Conservation (phyloP, 768 basidiomycete genomes). For the Rhizopogon vesiculosus region DNA sequence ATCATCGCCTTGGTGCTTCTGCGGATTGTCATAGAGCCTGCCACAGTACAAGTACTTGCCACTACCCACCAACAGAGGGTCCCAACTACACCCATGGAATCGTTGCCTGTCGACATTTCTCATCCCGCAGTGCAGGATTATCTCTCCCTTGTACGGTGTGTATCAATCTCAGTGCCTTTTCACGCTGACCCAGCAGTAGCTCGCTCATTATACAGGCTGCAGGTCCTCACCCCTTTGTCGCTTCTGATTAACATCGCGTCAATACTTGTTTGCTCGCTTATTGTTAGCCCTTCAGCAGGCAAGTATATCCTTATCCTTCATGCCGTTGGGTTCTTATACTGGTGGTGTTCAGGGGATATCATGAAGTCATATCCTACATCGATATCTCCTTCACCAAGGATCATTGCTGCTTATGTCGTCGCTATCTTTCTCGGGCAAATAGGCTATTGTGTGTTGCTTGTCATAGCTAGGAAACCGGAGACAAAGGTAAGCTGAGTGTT, state of each 20-base stretch:
- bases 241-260: constrained; percentile 77
- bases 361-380: constrained; percentile 56
- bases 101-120: constrained; percentile 51
- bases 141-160: constrained; percentile 56
- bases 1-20: neutral
- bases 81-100: constrained; percentile 36
- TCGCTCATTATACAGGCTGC: constrained; percentile 42
- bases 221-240: constrained; percentile 83
- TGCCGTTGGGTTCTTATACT: neutral
- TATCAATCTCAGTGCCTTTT: neutral
- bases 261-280: constrained; percentile 60
- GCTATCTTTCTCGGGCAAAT: constrained; percentile 64
- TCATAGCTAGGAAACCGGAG: constrained; percentile 65
- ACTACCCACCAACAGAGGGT: neutral
- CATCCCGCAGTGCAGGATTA: constrained; percentile 64
- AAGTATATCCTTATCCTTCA: constrained; percentile 6
- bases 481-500: constrained; percentile 56
- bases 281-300: constrained; percentile 65
- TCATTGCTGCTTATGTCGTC: constrained; percentile 58
- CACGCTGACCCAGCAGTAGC: neutral
- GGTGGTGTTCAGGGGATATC: constrained; percentile 38
- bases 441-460: constrained; percentile 79
- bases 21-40: neutral
- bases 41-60: neutral
- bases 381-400: constrained; percentile 58